Evolutionary conservation across 2,329 filamentous ascomycete species (phyloP).

Genomic region (Beauveria sp.): DNA sequence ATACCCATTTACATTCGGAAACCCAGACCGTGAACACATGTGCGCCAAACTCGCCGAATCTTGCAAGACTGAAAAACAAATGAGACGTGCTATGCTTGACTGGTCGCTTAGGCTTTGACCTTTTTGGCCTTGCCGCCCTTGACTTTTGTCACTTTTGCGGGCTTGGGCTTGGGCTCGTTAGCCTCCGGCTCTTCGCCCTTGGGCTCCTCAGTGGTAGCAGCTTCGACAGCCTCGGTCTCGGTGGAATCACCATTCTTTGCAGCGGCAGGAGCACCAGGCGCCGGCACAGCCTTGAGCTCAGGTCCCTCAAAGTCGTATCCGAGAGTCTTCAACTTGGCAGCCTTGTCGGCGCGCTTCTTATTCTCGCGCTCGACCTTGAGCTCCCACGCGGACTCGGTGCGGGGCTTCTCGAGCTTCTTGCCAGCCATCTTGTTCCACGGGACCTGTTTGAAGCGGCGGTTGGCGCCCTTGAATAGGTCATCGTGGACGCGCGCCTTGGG

Average conservation of each 20-base stretch:
- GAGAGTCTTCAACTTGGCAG: slow-evolving; percentile 66
- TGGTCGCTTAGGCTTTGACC: slow-evolving; percentile 26
- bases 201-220: slow-evolving; percentile 17
- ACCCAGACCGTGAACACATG: slow-evolving; percentile 3
- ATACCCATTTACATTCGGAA: slow-evolving; percentile 3
- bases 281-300: slow-evolving; percentile 51
- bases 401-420: slow-evolving; percentile 62
- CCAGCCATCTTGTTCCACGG: slow-evolving; percentile 85
- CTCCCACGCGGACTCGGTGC: slow-evolving; percentile 69
- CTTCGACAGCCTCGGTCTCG: slow-evolving; percentile 31
- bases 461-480: slow-evolving; percentile 82
- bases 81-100: slow-evolving; percentile 1
- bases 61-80: slow-evolving; percentile 10
- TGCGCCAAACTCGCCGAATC: slow-evolving; percentile 10
- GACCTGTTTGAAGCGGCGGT: slow-evolving; percentile 79
- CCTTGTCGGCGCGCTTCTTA: slow-evolving; percentile 59
- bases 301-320: slow-evolving; percentile 80
- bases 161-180: slow-evolving; percentile 28
- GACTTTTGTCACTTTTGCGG: slow-evolving; percentile 26
- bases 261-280: slow-evolving; percentile 30
- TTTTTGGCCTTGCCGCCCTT: slow-evolving; percentile 32
- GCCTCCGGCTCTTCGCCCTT: slow-evolving; percentile 27
- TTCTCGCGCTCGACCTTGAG: slow-evolving; percentile 67
- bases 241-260: slow-evolving; percentile 21
- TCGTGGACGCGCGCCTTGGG: slow-evolving; percentile 70